Evolutionary conservation across 2,329 filamentous ascomycete species (phyloP).

Genomic region (Aspergillus arachidicola): DNA sequence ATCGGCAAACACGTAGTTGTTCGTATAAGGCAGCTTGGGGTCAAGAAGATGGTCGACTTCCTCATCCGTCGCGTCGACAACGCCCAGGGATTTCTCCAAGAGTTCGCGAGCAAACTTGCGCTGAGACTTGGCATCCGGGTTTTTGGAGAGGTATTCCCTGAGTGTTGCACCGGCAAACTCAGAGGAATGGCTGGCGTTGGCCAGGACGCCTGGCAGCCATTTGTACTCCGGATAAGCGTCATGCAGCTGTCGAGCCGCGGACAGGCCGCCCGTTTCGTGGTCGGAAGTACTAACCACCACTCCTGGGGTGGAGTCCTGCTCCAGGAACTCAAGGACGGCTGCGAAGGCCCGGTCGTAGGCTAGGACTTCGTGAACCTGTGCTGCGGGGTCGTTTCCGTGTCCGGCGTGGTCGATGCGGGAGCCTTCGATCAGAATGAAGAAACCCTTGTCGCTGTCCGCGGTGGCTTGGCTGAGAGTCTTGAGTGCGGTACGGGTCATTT

Average conservation of each 20-base stretch:
- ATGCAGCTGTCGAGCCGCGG: conserved; percentile 73
- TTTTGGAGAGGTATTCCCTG: conserved; percentile 57
- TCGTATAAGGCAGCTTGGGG: conserved; percentile 55
- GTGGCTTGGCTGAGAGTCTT: conserved; percentile 80
- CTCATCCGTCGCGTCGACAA: conserved; percentile 69
- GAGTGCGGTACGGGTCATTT: conserved; percentile 86
- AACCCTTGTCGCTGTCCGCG: conserved; percentile 80
- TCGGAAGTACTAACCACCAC: conserved; percentile 90
- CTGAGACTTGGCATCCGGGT: conserved; percentile 50
- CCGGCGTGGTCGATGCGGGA: conserved; percentile 95
- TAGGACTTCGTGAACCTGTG: conserved; percentile 88
- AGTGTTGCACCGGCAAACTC: conserved; percentile 70
- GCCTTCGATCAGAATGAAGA: conserved; percentile 98
- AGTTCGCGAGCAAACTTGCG: conserved; percentile 69
- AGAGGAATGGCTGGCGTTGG: conserved; percentile 74
- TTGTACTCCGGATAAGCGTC: conserved; percentile 66
- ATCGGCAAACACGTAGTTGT: conserved; percentile 69
- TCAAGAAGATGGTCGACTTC: conserved; percentile 71
- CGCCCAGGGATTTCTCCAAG: conserved; percentile 71
- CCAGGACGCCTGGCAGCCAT: conserved; percentile 83
- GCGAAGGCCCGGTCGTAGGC: conserved; percentile 89
- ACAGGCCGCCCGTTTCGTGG: conserved; percentile 91
- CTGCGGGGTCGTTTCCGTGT: conserved; percentile 79
- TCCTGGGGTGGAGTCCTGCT: conserved; percentile 69
- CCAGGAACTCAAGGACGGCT: conserved; percentile 80